A percentile compares a stretch with the other conserved stretches of the same genome.
phyloP scores from a whole-genome alignment of 805 yeast genomes.

The Ogataea populi-albae region DNA sequence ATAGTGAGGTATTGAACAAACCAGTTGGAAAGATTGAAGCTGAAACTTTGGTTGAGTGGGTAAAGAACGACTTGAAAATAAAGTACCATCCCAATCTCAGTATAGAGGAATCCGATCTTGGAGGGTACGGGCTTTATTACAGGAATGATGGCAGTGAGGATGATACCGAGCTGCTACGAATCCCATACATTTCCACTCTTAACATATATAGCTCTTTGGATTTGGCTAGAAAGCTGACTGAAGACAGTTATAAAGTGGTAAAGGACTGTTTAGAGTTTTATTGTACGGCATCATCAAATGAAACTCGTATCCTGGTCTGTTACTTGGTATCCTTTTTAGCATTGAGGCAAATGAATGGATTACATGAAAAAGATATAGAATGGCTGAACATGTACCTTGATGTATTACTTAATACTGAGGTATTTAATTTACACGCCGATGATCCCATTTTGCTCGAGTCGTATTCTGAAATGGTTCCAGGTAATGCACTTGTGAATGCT shows the following conservation, averaged over 20 bases:
- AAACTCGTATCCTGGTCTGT: constrained; percentile 25
- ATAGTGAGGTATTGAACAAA: constrained; percentile 1
- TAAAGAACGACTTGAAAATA: constrained; percentile 5
- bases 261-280: constrained; percentile 17
- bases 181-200: constrained; percentile 34
- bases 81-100: constrained; percentile 10
- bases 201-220: constrained; percentile 32
- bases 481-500: constrained; percentile 13
- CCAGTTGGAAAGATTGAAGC: background rate
- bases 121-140: constrained; percentile 39
- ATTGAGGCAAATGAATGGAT: constrained; percentile 6
- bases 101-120: constrained; percentile 19
- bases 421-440: constrained; percentile 27
- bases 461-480: constrained; percentile 11
- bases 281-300: constrained; percentile 18
- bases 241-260: constrained; percentile 19
- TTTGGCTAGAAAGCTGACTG: constrained; percentile 15
- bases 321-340: constrained; percentile 24
- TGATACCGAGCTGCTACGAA: constrained; percentile 35
- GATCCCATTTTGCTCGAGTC: constrained; percentile 28
- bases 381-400: constrained; percentile 30
- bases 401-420: constrained; percentile 33
- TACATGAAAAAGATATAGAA: background rate
- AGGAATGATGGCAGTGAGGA: constrained; percentile 3
- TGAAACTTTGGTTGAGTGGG: constrained; percentile 12